Evolutionary conservation across 2,329 filamentous ascomycete genomes (phyloP).

Genomic region (Neonectria sp.): DNA sequence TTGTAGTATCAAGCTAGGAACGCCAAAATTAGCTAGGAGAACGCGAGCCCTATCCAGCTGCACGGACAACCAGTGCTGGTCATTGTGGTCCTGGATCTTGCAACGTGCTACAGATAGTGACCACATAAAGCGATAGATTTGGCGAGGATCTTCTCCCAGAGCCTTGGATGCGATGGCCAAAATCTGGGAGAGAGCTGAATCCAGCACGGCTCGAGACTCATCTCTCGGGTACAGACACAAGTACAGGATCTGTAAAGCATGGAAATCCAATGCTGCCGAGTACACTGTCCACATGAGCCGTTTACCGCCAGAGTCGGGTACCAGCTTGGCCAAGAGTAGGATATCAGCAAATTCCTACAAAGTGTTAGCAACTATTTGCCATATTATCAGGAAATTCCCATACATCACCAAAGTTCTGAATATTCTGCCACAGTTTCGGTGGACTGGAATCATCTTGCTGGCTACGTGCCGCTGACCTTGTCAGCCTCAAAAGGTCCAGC

Average conservation of each 20-base stretch:
- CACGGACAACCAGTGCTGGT: constrained; percentile 30
- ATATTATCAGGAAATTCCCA: accelerated
- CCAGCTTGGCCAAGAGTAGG: constrained; percentile 23
- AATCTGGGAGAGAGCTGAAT: constrained; percentile 24
- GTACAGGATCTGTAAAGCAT: constrained; percentile 35
- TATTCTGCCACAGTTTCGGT: constrained; percentile 29
- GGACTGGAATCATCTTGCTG: not conserved
- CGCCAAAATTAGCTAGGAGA: constrained; percentile 37
- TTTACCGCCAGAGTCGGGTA: constrained; percentile 29
- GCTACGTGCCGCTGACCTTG: constrained; percentile 4
- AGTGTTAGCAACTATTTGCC: not conserved
- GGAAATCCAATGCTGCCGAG: constrained; percentile 36
- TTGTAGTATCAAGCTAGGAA: constrained; percentile 30
- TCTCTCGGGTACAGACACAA: constrained; percentile 11
- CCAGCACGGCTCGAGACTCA: not conserved
- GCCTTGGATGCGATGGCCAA: constrained; percentile 38
- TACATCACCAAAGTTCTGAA: constrained; percentile 40
- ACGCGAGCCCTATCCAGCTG: constrained; percentile 33
- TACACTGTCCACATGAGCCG: constrained; percentile 45
- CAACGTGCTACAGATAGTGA: constrained; percentile 38
- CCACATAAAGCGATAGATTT: constrained; percentile 44
- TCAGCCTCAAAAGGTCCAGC: constrained; percentile 34
- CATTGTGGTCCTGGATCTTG: constrained; percentile 16
- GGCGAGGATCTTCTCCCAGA: constrained; percentile 32
- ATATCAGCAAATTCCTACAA: constrained; percentile 41